Percentiles rank a stretch among this genome's conserved stretches.
phyloP scores from a whole-genome alignment of 441 rosid genomes.

The California macrophylla region DNA sequence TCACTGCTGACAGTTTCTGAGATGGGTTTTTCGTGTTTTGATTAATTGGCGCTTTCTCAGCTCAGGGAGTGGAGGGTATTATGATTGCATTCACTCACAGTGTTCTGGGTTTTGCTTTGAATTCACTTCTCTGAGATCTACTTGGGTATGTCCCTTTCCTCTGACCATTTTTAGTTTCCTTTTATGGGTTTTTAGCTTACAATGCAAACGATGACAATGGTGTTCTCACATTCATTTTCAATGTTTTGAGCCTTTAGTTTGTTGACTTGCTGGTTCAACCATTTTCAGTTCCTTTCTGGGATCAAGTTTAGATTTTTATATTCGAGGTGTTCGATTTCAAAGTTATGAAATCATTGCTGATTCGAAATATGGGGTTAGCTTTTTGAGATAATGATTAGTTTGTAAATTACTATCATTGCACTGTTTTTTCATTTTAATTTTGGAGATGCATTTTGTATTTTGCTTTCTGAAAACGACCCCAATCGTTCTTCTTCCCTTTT shows the following conservation, averaged over 20 bases:
- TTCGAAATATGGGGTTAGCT: slow-evolving; percentile 18
- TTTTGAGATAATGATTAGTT: slow-evolving; percentile 23
- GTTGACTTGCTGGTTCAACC: slow-evolving; percentile 22
- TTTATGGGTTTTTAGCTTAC: slow-evolving; percentile 21
- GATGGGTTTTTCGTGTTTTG: slow-evolving; percentile 14
- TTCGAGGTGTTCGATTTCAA: slow-evolving; percentile 20
- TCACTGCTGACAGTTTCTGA: slow-evolving; percentile 23
- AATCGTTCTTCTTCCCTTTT: not conserved
- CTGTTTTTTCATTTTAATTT: slow-evolving; percentile 1
- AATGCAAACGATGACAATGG: slow-evolving; percentile 62
- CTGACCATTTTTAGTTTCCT: slow-evolving; percentile 2
- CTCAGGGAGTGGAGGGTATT: slow-evolving; percentile 26
- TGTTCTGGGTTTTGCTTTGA: slow-evolving; percentile 32
- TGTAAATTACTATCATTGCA: slow-evolving; percentile 22
- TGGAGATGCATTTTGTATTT: not conserved
- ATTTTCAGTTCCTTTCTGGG: slow-evolving; percentile 19
- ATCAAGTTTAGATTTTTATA: slow-evolving; percentile 21
- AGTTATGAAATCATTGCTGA: slow-evolving; percentile 23
- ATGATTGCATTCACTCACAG: slow-evolving; percentile 29
- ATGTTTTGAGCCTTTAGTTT: slow-evolving; percentile 17
- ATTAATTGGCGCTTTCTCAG: slow-evolving; percentile 25
- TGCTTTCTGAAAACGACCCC: not conserved
- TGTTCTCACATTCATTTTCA: slow-evolving; percentile 13
- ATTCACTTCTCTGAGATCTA: slow-evolving; percentile 51
- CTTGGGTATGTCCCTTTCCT: slow-evolving; percentile 35